Conservation (phyloP, 805 yeast genomes). For the Torulaspora quercuum region DNA sequence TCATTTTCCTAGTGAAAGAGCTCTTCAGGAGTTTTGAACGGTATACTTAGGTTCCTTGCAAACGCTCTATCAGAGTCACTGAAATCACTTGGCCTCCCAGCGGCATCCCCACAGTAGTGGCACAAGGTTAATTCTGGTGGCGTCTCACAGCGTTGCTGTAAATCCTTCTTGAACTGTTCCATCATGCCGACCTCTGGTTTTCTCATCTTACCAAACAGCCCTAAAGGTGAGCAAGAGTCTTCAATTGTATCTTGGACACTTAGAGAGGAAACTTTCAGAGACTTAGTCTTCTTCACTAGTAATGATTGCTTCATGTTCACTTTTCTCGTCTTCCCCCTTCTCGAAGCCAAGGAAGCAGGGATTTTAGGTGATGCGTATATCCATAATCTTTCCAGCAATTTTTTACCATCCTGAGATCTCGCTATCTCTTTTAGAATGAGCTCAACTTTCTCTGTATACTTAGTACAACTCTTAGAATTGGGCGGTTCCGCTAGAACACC, state of each 20-base stretch:
- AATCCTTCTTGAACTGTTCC: constrained; percentile 46
- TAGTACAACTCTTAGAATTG: constrained; percentile 34
- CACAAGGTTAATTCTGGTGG: constrained; percentile 8
- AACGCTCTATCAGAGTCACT: constrained; percentile 74
- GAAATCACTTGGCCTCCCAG: constrained; percentile 75
- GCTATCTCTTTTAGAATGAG: constrained; percentile 36
- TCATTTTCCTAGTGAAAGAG: constrained; percentile 37
- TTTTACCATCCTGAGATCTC: constrained; percentile 26
- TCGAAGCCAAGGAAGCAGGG: constrained; percentile 36
- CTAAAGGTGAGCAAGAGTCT: too few species aligned
- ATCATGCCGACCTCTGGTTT: constrained; percentile 85
- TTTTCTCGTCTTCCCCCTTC: constrained; percentile 2
- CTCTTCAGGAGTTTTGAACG: constrained; percentile 71
- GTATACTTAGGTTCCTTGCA: constrained; percentile 55
- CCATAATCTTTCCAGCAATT: constrained; percentile 36
- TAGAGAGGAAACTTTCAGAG: background rate
- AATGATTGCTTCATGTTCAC: constrained; percentile 1
- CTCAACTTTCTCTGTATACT: constrained; percentile 44
- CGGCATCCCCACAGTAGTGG: constrained; percentile 91
- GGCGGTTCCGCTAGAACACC: constrained; percentile 39
- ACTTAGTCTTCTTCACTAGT: constrained; percentile 3
- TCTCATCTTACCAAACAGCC: constrained; percentile 41
- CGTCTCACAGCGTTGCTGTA: constrained; percentile 21
- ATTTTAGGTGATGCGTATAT: constrained; percentile 64
- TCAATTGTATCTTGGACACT: too few species aligned